Evolutionary conservation across 768 basidiomycete genomes (phyloP), one percentile per base, ranked within the genome.

Genomic region (Podaxis carcinomalis): DNA sequence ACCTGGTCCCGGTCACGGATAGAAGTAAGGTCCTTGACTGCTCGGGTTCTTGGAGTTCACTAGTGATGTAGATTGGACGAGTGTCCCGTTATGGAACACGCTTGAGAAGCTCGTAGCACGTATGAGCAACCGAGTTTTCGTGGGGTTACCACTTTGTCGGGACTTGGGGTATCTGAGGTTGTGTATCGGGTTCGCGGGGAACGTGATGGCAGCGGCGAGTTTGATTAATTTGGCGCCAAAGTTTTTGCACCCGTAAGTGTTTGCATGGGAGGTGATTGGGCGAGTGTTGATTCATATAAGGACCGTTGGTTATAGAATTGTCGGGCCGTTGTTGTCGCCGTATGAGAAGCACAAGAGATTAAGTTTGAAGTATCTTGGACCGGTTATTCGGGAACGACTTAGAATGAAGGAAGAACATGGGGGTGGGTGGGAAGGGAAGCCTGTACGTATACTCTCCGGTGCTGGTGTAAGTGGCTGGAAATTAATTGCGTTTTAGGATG

Each of bases 401-500:
- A 56, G 61, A 36, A 67, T 68, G 16, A 64, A 67, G n/a, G 59
- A 63, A n/a, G 51, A 62, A 10, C 64, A 69, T 51, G 71, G 73
- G 3, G 58, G 53, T 13, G 61, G 71, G 21, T 71, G 67, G 66
- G 64, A 67, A 6, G 69, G 53, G 1, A 71, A 65, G 56, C 71
- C 73, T 21, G 71, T 72, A 28, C 35, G 65, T 61, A 51, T 27
- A 10, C 7, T 52, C 16, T 23, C 13, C 32, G 4, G 21, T 32
- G 9, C 14, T 21, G 6, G 32, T 32, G 32, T 9, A 32, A 32
- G 9, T 39, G 21, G 25, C 5, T 23, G 21, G n/a, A 13, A 4
- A 58, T 49, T 57, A 40, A 62, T 16, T 50, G 46, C 36, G 16
- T 44, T 36, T 42, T 51, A 80, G 80, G 74, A 75, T 56, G 79